phyloP scores from a whole-genome alignment of 2,329 filamentous ascomycete genomes.

The Chalara sp. region DNA sequence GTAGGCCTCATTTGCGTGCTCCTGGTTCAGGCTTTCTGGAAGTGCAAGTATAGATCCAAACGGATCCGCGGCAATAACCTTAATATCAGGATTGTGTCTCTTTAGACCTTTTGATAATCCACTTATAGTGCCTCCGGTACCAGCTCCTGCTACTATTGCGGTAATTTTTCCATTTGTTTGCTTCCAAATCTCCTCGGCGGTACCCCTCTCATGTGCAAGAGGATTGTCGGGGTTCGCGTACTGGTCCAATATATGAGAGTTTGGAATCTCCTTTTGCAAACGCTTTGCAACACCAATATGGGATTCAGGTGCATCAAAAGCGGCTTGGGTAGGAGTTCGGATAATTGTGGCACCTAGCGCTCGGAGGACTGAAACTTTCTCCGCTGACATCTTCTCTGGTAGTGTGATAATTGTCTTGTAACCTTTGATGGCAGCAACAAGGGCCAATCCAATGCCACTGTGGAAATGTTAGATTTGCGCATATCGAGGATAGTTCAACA shows the following conservation, averaged over 20 bases:
- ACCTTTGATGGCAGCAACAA: slow-evolving; percentile 92
- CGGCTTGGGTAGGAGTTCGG: slow-evolving; percentile 90
- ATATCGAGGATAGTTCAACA: slow-evolving; percentile 12
- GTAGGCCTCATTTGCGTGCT: slow-evolving; percentile 76
- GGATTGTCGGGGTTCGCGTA: slow-evolving; percentile 92
- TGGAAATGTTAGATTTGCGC: slow-evolving; percentile 19
- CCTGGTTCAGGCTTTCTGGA: slow-evolving; percentile 72
- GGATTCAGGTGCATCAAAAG: slow-evolving; percentile 89
- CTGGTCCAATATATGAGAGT: slow-evolving; percentile 95
- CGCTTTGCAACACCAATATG: slow-evolving; percentile 92
- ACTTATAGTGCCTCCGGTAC: slow-evolving; percentile 92
- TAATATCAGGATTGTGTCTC: slow-evolving; percentile 81
- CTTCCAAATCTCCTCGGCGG: slow-evolving; percentile 91
- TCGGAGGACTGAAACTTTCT: slow-evolving; percentile 92
- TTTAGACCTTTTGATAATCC: slow-evolving; percentile 77
- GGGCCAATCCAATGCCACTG: slow-evolving; percentile 81
- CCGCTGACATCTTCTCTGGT: slow-evolving; percentile 98
- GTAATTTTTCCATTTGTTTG: slow-evolving; percentile 81
- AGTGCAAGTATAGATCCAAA: slow-evolving; percentile 85
- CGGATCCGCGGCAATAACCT: slow-evolving; percentile 88
- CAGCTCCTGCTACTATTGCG: slow-evolving; percentile 83
- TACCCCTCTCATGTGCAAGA: slow-evolving; percentile 86
- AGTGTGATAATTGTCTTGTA: slow-evolving; percentile 99
- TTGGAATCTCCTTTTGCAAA: slow-evolving; percentile 90
- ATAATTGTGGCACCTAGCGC: slow-evolving; percentile 96